Base-by-base conservation (phyloP, 129 eudicot genomes). In the Escallonia herrerae region DNA sequence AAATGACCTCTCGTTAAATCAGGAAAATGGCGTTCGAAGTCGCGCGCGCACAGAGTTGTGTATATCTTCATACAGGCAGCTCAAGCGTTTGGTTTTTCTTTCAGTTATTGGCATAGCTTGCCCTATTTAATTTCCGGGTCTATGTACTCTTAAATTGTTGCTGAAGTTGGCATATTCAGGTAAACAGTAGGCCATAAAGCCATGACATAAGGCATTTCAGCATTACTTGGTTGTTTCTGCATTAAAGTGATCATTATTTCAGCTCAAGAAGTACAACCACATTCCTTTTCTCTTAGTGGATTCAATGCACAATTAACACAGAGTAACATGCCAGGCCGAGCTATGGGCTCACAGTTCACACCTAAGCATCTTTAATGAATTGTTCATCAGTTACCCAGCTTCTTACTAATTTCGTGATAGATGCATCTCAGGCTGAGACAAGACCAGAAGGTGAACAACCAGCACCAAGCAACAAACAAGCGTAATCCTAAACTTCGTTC, bases 341-440 rank as follows among this genome's bases (percentile, higher is more conserved):
- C 66, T 49, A 73, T 50, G 67, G 60, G 47, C 42, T 52, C 63
- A 49, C 40, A 58, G 56, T 74, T 66, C 47, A 60, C 56, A 74
- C 73, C 79, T 62, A 74, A 38, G 61, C 2, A 11, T 63, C 69
- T 60, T 61, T 8, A 67, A 58, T 65, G 47, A 11, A 33, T 5
- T 42, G 9, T 43, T 46, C 44, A 60, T 49, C 46, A 38, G 13
- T 15, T 43, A 13, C 8, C 66, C 44, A 41, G 3, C 8, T 12
- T 40, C 10, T 22, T 22, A 22, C 33, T 22, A 22, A 22, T 22
- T 22, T 1, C 1, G 33, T 22, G 33, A 22, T 22, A 22, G 33
- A 22, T 22, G 33, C 33, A 22, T 22, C 33, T 22, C 33, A 22
- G 33, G 33, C 33, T 22, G 33, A 22, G 33, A 22, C 1, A 0